Conservation (phyloP, 768 basidiomycete genomes). For the Hemileccinum rubropunctum region DNA sequence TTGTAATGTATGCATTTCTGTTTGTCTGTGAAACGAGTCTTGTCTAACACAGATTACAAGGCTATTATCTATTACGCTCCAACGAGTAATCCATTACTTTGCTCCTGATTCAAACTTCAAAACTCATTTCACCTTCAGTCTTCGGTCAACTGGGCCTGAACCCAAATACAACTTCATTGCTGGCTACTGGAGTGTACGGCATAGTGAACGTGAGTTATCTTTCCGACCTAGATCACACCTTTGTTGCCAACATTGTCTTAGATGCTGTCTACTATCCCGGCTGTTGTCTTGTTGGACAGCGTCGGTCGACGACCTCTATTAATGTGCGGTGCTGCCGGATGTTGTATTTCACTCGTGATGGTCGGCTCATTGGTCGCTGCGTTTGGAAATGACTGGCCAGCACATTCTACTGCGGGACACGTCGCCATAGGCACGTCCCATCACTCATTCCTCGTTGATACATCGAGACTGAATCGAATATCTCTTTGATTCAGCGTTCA, state of each 20-base stretch:
- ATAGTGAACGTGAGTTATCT: conserved; percentile 27
- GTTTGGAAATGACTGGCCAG: conserved; percentile 29
- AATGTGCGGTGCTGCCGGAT: conserved; percentile 39
- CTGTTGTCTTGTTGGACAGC: conserved; percentile 35
- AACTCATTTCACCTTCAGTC: conserved; percentile 28
- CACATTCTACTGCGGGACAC: conserved; percentile 26
- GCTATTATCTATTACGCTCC: conserved; percentile 29
- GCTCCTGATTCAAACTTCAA: neutral
- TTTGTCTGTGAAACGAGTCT: neutral
- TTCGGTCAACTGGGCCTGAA: conserved; percentile 41
- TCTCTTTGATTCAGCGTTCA: conserved; percentile 29
- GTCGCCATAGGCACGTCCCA: conserved; percentile 28
- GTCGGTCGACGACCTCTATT: conserved; percentile 40
- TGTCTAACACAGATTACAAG: conserved; percentile 14
- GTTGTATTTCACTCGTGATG: conserved; percentile 26
- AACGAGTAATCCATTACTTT: conserved; percentile 15
- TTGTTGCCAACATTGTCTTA: conserved; percentile 11
- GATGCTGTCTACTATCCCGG: conserved; percentile 35
- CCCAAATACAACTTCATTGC: conserved; percentile 38
- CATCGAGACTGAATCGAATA: conserved; percentile 7
- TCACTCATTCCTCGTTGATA: conserved; percentile 12
- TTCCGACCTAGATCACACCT: neutral
- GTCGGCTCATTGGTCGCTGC: conserved; percentile 28
- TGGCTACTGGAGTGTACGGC: conserved; percentile 42
- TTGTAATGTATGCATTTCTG: conserved; percentile 19